Percentiles rank a stretch among this genome's conserved stretches.
Evolutionary conservation across 768 basidiomycete species (phyloP).

Genomic region (Dentipellis fragilis): DNA sequence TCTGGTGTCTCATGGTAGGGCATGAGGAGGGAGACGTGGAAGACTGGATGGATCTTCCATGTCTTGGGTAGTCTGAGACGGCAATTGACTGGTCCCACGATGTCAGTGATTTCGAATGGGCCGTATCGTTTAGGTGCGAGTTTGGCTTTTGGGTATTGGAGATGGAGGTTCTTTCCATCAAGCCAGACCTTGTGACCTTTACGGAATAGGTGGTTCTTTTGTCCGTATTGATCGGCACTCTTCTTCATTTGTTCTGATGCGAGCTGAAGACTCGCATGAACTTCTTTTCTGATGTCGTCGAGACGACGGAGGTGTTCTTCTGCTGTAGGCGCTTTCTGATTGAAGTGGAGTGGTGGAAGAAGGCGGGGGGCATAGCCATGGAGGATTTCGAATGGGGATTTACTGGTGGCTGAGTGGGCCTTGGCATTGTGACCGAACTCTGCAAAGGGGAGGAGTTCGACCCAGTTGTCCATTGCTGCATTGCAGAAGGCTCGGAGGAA

Average conservation of each 20-base stretch:
- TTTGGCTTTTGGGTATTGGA: too few relatives aligned
- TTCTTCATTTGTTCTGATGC: constrained; percentile 3
- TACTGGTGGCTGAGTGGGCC: constrained; percentile 14
- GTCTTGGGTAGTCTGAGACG: too few relatives aligned
- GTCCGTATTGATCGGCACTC: constrained; percentile 5
- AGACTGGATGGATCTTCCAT: too few relatives aligned
- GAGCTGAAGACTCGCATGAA: neutral
- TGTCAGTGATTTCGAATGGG: too few relatives aligned
- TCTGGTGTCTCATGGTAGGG: too few relatives aligned
- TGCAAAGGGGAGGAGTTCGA: constrained; percentile 17
- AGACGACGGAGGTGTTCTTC: neutral
- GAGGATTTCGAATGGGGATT: constrained; percentile 20
- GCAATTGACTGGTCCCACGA: too few relatives aligned
- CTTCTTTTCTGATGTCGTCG: neutral
- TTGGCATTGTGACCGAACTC: constrained; percentile 26
- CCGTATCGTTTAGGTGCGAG: too few relatives aligned
- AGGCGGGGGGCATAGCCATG: neutral
- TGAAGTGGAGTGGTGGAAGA: neutral
- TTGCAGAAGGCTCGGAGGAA: constrained; percentile 22
- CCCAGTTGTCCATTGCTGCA: constrained; percentile 24
- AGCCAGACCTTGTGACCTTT: too few relatives aligned
- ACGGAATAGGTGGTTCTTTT: too few relatives aligned
- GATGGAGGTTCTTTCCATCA: too few relatives aligned
- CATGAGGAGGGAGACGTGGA: too few relatives aligned
- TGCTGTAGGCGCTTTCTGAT: neutral